These are phyloP conservation scores for Rachicladosporium sp. DNA, from an alignment of 2,329 filamentous ascomycete species.

Conservation along the genomic window DNA sequence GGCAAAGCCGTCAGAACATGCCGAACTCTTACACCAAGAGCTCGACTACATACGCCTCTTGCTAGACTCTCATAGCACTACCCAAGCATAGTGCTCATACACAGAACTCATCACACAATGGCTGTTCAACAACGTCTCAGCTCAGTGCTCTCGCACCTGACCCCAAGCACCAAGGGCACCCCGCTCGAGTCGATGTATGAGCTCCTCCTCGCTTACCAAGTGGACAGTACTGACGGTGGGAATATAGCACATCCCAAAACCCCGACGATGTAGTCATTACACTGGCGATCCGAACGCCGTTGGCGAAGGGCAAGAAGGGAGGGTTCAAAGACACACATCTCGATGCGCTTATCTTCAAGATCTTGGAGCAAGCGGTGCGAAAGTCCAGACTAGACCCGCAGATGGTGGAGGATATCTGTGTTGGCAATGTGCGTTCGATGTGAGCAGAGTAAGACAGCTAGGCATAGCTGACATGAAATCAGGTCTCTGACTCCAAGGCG, in stretches of 20 bases:
- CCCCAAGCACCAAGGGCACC: slow-evolving; percentile 45
- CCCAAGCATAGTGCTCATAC: background rate
- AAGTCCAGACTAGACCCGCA: slow-evolving; percentile 22
- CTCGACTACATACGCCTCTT: no score
- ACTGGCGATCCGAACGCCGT: slow-evolving; percentile 74
- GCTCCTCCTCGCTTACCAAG: slow-evolving; percentile 24
- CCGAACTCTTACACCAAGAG: no score
- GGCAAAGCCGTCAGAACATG: no score
- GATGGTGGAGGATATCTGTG: slow-evolving; percentile 56
- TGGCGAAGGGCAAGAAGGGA: slow-evolving; percentile 81
- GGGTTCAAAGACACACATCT: slow-evolving; percentile 89
- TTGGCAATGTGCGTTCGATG: slow-evolving; percentile 73
- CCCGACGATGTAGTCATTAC: slow-evolving; percentile 96
- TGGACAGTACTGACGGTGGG: slow-evolving; percentile 6
- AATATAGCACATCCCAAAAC: slow-evolving; percentile 53
- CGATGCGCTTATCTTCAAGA: slow-evolving; percentile 72
- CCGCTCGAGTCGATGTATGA: slow-evolving; percentile 66
- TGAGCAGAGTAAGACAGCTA: slow-evolving; percentile 68
- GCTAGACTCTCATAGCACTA: no score
- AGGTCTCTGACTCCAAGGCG: slow-evolving; percentile 75
- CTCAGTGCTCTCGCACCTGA: slow-evolving; percentile 77
- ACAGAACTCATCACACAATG: slow-evolving; percentile 40
- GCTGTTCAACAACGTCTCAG: slow-evolving; percentile 66
- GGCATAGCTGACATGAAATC: slow-evolving; percentile 6
- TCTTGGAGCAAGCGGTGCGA: slow-evolving; percentile 51